Evolutionary conservation across 352 stramenopile genomes (phyloP).

Genomic region (Phytopythium cucurbitacearum): DNA sequence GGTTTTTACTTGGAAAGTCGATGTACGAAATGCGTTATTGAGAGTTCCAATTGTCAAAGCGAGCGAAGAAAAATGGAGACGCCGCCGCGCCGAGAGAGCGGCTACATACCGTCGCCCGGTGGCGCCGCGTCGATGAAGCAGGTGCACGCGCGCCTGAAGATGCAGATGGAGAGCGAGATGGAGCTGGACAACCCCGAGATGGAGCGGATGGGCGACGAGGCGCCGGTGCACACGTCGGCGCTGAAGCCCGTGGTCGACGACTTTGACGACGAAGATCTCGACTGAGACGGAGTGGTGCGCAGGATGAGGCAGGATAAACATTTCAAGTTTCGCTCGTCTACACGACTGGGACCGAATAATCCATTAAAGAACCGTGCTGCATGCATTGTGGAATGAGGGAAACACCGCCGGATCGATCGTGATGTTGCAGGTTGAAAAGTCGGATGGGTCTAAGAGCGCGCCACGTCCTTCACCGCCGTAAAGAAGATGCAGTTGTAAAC

Average conservation of each 20-base stretch:
- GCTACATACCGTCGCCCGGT: too few relatives aligned
- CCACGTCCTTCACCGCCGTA: conserved; percentile 74
- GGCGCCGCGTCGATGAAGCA: conserved; percentile 19
- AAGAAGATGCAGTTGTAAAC: conserved; percentile 85
- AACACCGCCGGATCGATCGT: neutral
- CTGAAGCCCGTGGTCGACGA: conserved; percentile 62
- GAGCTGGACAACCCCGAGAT: conserved; percentile 58
- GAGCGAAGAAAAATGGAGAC: conserved; percentile 48
- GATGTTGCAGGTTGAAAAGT: neutral
- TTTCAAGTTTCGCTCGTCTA: neutral
- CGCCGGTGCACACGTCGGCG: conserved; percentile 47
- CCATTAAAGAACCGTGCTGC: too few relatives aligned
- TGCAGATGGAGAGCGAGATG: conserved; percentile 68
- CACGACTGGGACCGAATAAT: too few relatives aligned
- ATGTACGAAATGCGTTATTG: too few relatives aligned
- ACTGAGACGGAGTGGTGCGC: conserved; percentile 15
- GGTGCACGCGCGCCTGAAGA: conserved; percentile 67
- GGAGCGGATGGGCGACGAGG: conserved; percentile 57
- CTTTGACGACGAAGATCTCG: conserved; percentile 77
- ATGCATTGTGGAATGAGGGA: conserved; percentile 1
- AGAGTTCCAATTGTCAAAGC: too few relatives aligned
- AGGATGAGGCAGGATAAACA: neutral
- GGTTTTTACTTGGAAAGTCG: conserved; percentile 1
- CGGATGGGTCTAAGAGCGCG: conserved; percentile 15
- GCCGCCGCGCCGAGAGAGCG: conserved; percentile 23